phyloP scores from a whole-genome alignment of 192 early-diverging fungal species.

The Rhizoclosmatium globosum region DNA sequence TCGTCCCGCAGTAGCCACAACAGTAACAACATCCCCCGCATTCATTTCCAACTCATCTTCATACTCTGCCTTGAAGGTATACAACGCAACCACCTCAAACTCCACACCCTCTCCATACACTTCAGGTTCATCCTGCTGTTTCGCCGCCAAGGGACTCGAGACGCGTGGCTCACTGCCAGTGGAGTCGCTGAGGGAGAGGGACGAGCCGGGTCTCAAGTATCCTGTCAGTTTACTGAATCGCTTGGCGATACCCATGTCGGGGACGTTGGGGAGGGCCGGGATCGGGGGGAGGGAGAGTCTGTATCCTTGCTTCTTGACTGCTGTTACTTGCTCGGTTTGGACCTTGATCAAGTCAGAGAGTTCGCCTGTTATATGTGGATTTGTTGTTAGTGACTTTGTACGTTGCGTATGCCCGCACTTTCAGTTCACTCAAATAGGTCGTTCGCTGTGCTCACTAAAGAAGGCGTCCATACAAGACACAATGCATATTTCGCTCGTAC shows the following conservation, averaged over 20 bases:
- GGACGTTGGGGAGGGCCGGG: neutral
- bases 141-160: neutral
- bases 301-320: neutral
- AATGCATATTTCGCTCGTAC: no score
- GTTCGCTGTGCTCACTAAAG: neutral
- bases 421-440: no score
- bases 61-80: slow-evolving; percentile 49
- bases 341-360: no score
- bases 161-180: neutral
- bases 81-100: slow-evolving; percentile 49
- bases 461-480: neutral
- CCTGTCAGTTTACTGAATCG: neutral
- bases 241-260: slow-evolving; percentile 6
- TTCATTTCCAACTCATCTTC: slow-evolving; percentile 51
- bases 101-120: neutral
- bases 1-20: slow-evolving; percentile 31
- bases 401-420: no score
- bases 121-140: neutral
- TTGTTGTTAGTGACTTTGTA: neutral
- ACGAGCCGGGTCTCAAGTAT: neutral
- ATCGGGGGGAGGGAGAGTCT: neutral
- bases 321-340: no score
- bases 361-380: no score
- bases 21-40: slow-evolving; percentile 36
- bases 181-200: neutral